Percentiles rank a stretch among this genome's conserved stretches.
Conservation (phyloP, 1,284 basidiomycete species). For the Veloboletus limbatus region DNA sequence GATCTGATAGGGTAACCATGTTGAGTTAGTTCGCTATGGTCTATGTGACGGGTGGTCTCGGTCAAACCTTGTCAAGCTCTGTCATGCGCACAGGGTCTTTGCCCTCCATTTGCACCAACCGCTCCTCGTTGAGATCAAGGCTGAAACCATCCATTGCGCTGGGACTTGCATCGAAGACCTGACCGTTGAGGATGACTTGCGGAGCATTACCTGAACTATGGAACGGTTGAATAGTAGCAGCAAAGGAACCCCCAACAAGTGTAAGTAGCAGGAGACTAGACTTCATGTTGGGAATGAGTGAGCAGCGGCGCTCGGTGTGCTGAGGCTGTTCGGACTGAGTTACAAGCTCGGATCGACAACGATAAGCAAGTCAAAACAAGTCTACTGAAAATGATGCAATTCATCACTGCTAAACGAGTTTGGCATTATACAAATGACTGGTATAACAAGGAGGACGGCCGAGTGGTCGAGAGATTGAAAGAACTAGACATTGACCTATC, state of each 20-base stretch:
- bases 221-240: slow-evolving; percentile 15
- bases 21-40: not conserved
- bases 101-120: slow-evolving; percentile 75
- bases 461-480: not conserved
- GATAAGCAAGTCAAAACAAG: slow-evolving; percentile 15
- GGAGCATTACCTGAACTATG: slow-evolving; percentile 10
- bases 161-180: slow-evolving; percentile 22
- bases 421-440: too few relatives aligned
- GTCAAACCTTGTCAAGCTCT: slow-evolving; percentile 74
- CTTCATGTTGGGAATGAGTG: slow-evolving; percentile 16
- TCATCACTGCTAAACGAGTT: too few relatives aligned
- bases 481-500: not conserved
- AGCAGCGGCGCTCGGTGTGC: too few relatives aligned
- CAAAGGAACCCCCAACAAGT: slow-evolving; percentile 18
- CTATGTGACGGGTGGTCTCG: not conserved
- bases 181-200: slow-evolving; percentile 26
- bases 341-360: slow-evolving; percentile 6
- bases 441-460: not conserved
- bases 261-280: slow-evolving; percentile 21
- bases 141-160: slow-evolving; percentile 38
- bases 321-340: not conserved
- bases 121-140: slow-evolving; percentile 67
- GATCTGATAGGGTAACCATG: slow-evolving; percentile 43
- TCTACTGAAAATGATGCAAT: too few relatives aligned
- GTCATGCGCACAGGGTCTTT: slow-evolving; percentile 72